Base-by-base conservation (phyloP, 2,329 filamentous ascomycete genomes). In the Blumeria graminis region DNA sequence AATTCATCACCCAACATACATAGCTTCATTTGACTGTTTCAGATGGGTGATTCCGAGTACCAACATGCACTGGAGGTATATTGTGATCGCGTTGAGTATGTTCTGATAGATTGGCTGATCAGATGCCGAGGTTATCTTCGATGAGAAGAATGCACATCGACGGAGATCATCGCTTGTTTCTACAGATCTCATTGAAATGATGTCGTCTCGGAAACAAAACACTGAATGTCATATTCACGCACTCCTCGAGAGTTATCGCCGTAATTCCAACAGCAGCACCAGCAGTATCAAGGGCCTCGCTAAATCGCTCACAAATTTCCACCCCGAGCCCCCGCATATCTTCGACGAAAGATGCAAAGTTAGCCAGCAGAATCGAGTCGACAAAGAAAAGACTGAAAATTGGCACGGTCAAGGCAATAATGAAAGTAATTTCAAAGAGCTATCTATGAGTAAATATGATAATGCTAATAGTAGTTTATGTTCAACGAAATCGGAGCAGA, bases 141-240 rank as follows among this genome's bases (percentile, higher is more conserved):
- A 83, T 59, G 69, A 75, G 1, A 68, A 72, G 41, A 81, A 76
- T 60, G 72, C 74, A 0, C 79, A 81, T 62, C 76, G 80, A 22
- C 75, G 80, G 58, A 84, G 83, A 69, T 81, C 78, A 63, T 83
- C 80, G 11, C 71, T 84, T 53, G 76, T 81, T 11, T 65, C 72
- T 4, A 69, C 70, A 53, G 77, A 81, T 34, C 63, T 69, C 2
- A 62, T 68, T 14, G 60, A 64, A 7, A 70, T 71, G 5, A 61
- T 69, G 55, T 62, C 71, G 9, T 65, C 64, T 6, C 62, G 65
- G 45, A 62, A 67, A 34, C 66, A 68, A 58, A 72, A 72, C 61
- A 75, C 75, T 11, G 76, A 80, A 63, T 83, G 80, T 61, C 72
- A 82, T 39, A 80, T 83, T 35, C 80, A 84, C 64, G 76, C 81